phyloP scores from a whole-genome alignment of 352 stramenopile species.

The Blastocystis hominis region DNA sequence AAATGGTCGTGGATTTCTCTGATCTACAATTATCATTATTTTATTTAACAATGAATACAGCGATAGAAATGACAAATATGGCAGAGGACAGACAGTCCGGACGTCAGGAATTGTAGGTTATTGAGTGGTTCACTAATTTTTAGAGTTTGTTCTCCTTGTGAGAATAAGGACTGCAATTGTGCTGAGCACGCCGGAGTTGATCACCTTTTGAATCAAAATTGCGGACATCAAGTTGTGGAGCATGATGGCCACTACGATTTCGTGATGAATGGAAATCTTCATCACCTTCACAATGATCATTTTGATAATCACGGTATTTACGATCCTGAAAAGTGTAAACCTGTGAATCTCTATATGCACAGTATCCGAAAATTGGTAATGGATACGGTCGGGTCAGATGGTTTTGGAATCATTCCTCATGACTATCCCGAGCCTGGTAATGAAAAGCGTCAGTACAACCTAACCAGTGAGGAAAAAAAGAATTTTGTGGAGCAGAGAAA shows the following conservation, averaged over 20 bases:
- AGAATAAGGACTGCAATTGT: not conserved
- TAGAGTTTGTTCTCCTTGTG: conserved; percentile 11
- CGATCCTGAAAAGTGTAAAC: not conserved
- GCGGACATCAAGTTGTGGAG: conserved; percentile 12
- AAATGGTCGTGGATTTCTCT: not conserved
- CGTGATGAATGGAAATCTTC: conserved; percentile 33
- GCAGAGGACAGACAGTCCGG: not conserved
- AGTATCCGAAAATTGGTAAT: conserved; percentile 3
- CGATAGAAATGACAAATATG: conserved; percentile 9
- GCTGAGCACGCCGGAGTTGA: not conserved
- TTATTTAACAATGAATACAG: conserved; percentile 16
- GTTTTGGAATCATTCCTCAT: not conserved
- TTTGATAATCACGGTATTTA: conserved; percentile 50
- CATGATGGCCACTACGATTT: conserved; percentile 28
- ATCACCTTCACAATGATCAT: conserved; percentile 35
- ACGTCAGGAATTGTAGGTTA: not conserved
- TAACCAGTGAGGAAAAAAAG: conserved; percentile 26
- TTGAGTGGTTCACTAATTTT: not conserved
- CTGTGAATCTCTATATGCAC: conserved; percentile 18
- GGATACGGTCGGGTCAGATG: not conserved
- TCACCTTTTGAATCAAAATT: not conserved
- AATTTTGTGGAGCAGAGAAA: not conserved
- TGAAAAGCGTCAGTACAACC: conserved; percentile 51
- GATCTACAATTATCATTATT: not conserved
- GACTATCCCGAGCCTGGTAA: conserved; percentile 16